Base-by-base conservation (phyloP, 2,329 filamentous ascomycete genomes). In the Colletotrichum eleusines region DNA sequence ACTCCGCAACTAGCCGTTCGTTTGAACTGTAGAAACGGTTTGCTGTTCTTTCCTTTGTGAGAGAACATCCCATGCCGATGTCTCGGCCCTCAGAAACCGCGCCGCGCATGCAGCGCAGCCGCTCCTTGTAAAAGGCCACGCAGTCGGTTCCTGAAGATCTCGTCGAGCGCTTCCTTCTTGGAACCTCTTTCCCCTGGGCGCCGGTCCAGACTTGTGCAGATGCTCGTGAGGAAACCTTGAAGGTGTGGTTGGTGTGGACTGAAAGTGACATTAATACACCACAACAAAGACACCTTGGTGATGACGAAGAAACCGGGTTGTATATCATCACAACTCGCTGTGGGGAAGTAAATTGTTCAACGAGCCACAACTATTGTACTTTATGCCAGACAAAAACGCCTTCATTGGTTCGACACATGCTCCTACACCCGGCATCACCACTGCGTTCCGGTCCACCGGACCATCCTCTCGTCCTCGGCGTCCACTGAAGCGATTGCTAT, bases 391-490 rank as follows among this genome's bases (percentile, higher is more conserved):
- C n/a, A n/a, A n/a, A n/a, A n/a, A n/a, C n/a, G n/a, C n/a, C n/a
- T n/a, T n/a, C n/a, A n/a, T n/a, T n/a, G n/a, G n/a, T n/a, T n/a
- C n/a, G 31, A n/a, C 51, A 31, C 23, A 35, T 26, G 44, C 16
- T 42, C 38, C 44, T 54, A 40, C 14, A 6, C 28, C 4, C 3
- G 8, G 11, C 18, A 23, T n/a, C 68, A 72, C 74, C 76, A 76
- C 40, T 73, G 71, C 63, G 57, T 63, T 55, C 62, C 69, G 76
- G 81, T 83, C 71, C 76, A 78, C 28, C 72, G 66, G 6, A 83
- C 76, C 38, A 40, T 40, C 12, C 38, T 75, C 82, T 79, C 75
- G 77, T n/a, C n/a, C n/a, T n/a, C n/a, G n/a, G n/a, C n/a, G n/a
- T n/a, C n/a, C n/a, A n/a, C n/a, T n/a, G n/a, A n/a, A n/a, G n/a